Base-by-base conservation (phyloP, 345 rosid species). In the Physaria fendleri region DNA sequence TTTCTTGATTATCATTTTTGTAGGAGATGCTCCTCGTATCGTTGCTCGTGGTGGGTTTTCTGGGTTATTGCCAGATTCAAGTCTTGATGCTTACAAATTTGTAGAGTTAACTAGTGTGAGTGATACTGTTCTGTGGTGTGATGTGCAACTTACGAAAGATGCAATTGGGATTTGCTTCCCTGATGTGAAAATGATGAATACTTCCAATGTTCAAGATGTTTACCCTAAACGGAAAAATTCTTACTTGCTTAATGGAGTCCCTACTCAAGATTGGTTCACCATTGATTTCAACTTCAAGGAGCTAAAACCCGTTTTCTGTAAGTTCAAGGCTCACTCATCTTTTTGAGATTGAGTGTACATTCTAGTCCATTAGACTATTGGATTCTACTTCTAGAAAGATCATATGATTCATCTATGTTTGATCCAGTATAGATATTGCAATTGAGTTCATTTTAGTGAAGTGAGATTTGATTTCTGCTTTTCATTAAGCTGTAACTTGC, bases 1-100 rank as follows among this genome's bases (percentile, higher is more conserved):
- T 60, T 47, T 44, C 17, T 41, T 49, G 35, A 47, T 65, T 41
- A 24, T 4, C 41, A 40, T 7, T 30, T 69, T 25, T 71, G 84
- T 84, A 93, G 99, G 97, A 35, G 55, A 67, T 20, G 39, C 65
- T 23, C 97, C 99, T n/a, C 59, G 67, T 15, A 76, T 93, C 17
- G 47, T 93, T 2, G 99, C 99, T 16, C 85, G 79, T 15, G 99
- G 97, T 22, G 99, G 99, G 37, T 86, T 89, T 73, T 89, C 97
- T 1, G 99, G 99, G 57, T 10, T 93, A 28, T 73, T 89, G 13
- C 83, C 97, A 0, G 87, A 82, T 73, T 89, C 91, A 13, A 89
- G 95, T 71, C 0, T 0, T 0, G 17, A 0, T 10, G 88, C 97
- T 58, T 93, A 83, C 71, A 56, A 13, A 52, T 56, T 85, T 25